Percentiles rank a stretch among this genome's conserved stretches.
phyloP scores from a whole-genome alignment of 257 asterid species.

The Lavandula angustifolia region DNA sequence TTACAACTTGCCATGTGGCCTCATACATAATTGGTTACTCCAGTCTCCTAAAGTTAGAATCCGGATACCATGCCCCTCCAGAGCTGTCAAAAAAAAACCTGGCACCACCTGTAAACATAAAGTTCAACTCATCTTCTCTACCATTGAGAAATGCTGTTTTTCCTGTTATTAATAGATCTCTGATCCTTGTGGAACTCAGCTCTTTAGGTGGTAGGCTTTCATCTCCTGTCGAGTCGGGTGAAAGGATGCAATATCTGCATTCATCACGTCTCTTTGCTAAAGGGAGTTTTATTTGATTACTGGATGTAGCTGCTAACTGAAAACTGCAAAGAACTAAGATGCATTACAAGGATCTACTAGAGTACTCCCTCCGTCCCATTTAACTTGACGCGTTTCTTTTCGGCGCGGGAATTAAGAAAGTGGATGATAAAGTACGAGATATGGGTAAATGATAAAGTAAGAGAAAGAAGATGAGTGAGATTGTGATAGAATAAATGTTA shows the following conservation, averaged over 20 bases:
- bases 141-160: constrained; percentile 1
- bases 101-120: constrained; percentile 11
- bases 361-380: too few species aligned
- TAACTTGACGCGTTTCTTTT: too few species aligned
- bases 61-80: background rate
- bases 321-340: constrained; percentile 1
- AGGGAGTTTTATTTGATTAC: background rate
- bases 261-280: constrained; percentile 5
- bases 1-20: background rate
- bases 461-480: too few species aligned
- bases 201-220: constrained; percentile 5
- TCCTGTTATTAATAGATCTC: constrained; percentile 20
- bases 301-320: constrained; percentile 9
- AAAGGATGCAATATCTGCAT: constrained; percentile 20
- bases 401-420: too few species aligned
- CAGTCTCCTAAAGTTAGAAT: constrained; percentile 15
- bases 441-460: too few species aligned
- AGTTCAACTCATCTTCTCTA: constrained; percentile 18
- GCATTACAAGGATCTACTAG: constrained; percentile 1
- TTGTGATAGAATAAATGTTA: too few species aligned
- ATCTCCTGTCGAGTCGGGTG: background rate
- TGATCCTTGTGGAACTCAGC: constrained; percentile 1
- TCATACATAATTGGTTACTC: constrained; percentile 3
- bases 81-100: constrained; percentile 6
- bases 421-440: too few species aligned